Percentiles rank a stretch among this genome's conserved stretches.
Evolutionary conservation across 257 asterid genomes (phyloP).

Genomic region (Solanum megistacrolobum): DNA sequence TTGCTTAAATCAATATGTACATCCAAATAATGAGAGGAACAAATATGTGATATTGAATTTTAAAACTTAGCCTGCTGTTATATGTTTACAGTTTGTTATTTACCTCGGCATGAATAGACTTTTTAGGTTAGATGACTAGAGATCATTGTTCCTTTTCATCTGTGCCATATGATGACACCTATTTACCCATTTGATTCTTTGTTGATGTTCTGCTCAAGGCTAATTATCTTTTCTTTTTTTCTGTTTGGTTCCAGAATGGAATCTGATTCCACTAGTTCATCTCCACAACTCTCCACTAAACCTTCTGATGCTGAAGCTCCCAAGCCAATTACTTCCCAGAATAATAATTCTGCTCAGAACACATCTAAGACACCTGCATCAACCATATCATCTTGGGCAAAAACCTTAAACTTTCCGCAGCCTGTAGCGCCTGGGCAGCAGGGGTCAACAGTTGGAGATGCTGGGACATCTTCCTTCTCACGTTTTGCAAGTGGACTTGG

Average conservation of each 20-base stretch:
- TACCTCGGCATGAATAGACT: not conserved
- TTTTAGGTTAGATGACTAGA: not conserved
- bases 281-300: constrained; percentile 24
- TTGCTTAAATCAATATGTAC: not conserved
- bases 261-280: constrained; percentile 36
- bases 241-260: constrained; percentile 45
- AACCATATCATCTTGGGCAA: constrained; percentile 62
- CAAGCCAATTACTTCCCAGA: constrained; percentile 20
- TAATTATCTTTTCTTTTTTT: not conserved
- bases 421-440: constrained; percentile 19
- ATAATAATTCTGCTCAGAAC: constrained; percentile 27
- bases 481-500: constrained; percentile 86
- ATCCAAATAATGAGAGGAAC: not conserved
- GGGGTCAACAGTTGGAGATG: constrained; percentile 29
- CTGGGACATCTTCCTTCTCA: constrained; percentile 52
- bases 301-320: constrained; percentile 34
- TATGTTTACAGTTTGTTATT: not conserved
- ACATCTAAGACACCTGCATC: constrained; percentile 44
- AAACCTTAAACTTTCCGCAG: constrained; percentile 49
- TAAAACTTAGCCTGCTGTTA: not conserved
- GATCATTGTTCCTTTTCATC: not conserved
- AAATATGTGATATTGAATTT: not conserved
- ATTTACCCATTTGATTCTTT: not conserved
- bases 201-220: not conserved
- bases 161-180: not conserved